These are phyloP conservation scores for Syncephalastrum sp. DNA, from an alignment of 371 early-diverging fungal species.

Conservation along the genomic window DNA sequence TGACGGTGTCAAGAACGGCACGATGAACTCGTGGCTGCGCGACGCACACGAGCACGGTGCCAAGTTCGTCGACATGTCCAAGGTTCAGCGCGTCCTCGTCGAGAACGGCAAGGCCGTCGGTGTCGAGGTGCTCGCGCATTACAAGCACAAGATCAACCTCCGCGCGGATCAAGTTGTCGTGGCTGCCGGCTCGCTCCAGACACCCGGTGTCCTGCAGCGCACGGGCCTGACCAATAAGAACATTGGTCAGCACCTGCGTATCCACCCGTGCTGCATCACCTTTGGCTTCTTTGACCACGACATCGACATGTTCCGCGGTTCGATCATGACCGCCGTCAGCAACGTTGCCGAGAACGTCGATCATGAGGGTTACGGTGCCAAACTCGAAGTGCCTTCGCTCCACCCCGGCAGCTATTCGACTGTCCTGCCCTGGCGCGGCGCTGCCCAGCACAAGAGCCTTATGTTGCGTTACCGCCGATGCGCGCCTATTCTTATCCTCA, in stretches of 20 bases:
- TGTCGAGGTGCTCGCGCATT: constrained; percentile 39
- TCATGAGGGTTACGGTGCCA: constrained; percentile 66
- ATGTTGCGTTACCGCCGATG: constrained; percentile 55
- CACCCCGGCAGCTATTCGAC: constrained; percentile 53
- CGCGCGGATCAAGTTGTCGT: constrained; percentile 62
- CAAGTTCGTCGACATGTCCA: constrained; percentile 58
- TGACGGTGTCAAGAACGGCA: constrained; percentile 70
- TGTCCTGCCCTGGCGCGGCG: constrained; percentile 56
- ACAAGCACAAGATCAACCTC: constrained; percentile 30
- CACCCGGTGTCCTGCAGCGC: constrained; percentile 64
- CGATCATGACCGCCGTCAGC: constrained; percentile 72
- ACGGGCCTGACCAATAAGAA: constrained; percentile 70
- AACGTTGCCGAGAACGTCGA: constrained; percentile 57
- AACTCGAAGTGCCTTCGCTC: constrained; percentile 65
- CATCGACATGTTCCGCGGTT: constrained; percentile 55
- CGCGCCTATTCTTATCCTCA: constrained; percentile 53
- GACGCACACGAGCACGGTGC: constrained; percentile 67
- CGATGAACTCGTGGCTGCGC: constrained; percentile 64
- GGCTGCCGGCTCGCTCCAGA: constrained; percentile 66
- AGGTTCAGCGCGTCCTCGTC: constrained; percentile 54
- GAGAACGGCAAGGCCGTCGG: constrained; percentile 52
- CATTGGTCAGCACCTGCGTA: constrained; percentile 66
- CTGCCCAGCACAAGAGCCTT: constrained; percentile 50
- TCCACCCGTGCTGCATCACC: constrained; percentile 66
- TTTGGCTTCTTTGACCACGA: constrained; percentile 64